Conservation (phyloP, 371 early-diverging fungal species). For the Cokeromyces recurvatus region DNA sequence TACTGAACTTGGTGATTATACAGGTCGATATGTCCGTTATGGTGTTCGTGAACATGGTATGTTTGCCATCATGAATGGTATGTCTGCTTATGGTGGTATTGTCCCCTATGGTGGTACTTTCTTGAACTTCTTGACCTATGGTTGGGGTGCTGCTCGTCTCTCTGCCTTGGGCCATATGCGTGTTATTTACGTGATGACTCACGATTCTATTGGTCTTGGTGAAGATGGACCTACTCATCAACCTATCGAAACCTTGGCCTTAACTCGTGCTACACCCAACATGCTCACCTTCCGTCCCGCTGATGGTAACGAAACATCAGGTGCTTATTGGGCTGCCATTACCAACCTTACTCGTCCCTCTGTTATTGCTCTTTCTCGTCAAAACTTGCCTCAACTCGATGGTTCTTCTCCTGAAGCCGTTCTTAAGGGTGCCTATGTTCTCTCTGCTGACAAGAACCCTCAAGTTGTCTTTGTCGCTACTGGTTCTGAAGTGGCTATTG, state of each 20-base stretch:
- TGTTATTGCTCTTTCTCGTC: slow-evolving; percentile 91
- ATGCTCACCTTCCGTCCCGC: slow-evolving; percentile 90
- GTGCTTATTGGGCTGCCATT: slow-evolving; percentile 83
- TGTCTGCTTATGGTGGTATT: slow-evolving; percentile 80
- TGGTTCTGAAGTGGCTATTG: slow-evolving; percentile 93
- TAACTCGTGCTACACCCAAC: slow-evolving; percentile 95
- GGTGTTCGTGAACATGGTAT: slow-evolving; percentile 99
- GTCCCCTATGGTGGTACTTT: slow-evolving; percentile 96
- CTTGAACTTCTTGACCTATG: slow-evolving; percentile 94
- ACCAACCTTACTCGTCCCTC: slow-evolving; percentile 68
- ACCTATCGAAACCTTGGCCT: slow-evolving; percentile 95
- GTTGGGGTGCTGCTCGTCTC: slow-evolving; percentile 89
- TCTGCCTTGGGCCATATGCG: slow-evolving; percentile 86
- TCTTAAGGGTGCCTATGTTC: slow-evolving; percentile 74
- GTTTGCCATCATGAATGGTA: slow-evolving; percentile 96
- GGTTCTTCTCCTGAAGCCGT: slow-evolving; percentile 78
- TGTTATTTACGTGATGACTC: slow-evolving; percentile 97
- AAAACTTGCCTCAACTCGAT: slow-evolving; percentile 89
- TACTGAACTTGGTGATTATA: slow-evolving; percentile 69
- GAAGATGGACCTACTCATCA: slow-evolving; percentile 99
- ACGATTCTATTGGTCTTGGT: slow-evolving; percentile 99
- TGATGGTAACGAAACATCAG: slow-evolving; percentile 96
- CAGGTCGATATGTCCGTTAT: slow-evolving; percentile 92
- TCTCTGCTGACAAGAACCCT: slow-evolving; percentile 55
- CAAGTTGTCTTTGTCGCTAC: slow-evolving; percentile 81